Evolutionary conservation across 2,329 filamentous ascomycete species (phyloP), one percentile per base, ranked within the genome.

Genomic region (Ceratocystis variospora): DNA sequence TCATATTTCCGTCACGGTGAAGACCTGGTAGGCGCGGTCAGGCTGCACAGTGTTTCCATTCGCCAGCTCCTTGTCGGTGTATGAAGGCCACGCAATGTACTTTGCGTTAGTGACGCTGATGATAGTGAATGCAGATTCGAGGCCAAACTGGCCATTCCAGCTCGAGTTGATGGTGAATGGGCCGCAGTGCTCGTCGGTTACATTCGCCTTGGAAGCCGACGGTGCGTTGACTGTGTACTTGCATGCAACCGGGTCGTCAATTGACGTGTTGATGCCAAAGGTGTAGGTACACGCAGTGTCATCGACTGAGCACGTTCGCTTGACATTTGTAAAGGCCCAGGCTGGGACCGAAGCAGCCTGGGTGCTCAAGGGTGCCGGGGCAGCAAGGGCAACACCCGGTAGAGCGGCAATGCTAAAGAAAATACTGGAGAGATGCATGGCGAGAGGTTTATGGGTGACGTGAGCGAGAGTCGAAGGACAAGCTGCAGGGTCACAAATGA

Each of bases 141-240:
- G 67, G 62, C 81, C 82, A 69, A 83, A 84, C 71, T 82, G 77
- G 71, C 77, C 80, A 72, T 77, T 80, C 81, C 81, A 84, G 74
- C 79, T 79, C 1, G 78, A 78, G 63, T 79, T 80, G 71, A 84
- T 70, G 69, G 76, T 79, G 76, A 76, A 84, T 67, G 71, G 71
- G 48, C 80, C 81, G 75, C 80, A 83, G 6, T n/a, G 55, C 28
- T 31, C 55, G 28, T 59, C 15, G 62, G 69, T 74, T 67, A 72
- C 69, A 71, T 73, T 74, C 68, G 74, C 74, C 67, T 74, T 71
- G 66, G 76, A 75, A 69, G 74, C 73, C 67, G 72, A 70, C 66
- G 70, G 65, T 61, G 71, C 73, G 46, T 73, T 73, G 69, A 79
- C 73, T 48, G 73, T 71, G 72, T 78, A 78, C 66, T 68, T 71